phyloP scores from a whole-genome alignment of 1,284 basidiomycete genomes.

The Athelia psychrophila region DNA sequence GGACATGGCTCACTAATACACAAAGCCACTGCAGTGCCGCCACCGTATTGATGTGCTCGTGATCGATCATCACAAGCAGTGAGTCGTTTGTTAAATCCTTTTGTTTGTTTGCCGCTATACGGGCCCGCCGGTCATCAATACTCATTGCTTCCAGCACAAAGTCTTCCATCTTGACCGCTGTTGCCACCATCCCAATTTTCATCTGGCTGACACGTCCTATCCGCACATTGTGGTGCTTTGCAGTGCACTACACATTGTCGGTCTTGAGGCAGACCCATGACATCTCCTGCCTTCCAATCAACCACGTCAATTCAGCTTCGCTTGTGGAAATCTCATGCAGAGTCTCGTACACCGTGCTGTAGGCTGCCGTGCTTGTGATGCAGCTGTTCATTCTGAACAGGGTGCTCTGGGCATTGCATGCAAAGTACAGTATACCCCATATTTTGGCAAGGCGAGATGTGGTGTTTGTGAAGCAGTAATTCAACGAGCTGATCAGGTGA shows the following conservation, averaged over 20 bases:
- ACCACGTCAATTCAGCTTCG: neutral
- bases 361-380: neutral
- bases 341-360: neutral
- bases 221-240: neutral
- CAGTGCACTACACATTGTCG: slow-evolving; percentile 3
- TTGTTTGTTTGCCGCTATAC: neutral
- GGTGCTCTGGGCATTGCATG: neutral
- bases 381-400: neutral
- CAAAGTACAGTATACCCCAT: neutral
- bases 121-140: neutral
- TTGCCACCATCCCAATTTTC: slow-evolving; percentile 3
- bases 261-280: neutral
- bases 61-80: neutral
- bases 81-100: neutral
- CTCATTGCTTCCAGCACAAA: neutral
- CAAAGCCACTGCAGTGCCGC: slow-evolving; percentile 2
- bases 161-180: neutral
- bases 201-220: slow-evolving; percentile 1
- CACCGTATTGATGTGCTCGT: neutral
- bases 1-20: neutral
- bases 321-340: slow-evolving; percentile 1
- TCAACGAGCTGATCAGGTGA: neutral
- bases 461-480: neutral
- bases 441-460: neutral
- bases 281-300: neutral